Conservation (phyloP, 441 rosid genomes). For the Geranium incanum region DNA sequence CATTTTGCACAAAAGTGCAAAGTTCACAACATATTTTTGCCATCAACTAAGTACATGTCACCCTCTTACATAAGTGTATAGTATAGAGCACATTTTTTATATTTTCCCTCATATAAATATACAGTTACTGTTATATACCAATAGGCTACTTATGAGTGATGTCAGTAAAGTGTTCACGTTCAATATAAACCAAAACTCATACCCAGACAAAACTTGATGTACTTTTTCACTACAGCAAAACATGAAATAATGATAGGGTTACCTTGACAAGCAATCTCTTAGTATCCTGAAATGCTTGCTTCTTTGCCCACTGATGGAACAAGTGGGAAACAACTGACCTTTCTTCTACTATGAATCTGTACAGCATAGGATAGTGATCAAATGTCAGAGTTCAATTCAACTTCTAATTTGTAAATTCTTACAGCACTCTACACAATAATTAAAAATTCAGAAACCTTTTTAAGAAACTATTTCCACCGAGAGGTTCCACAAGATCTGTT, state of each 20-base stretch:
- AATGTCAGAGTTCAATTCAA: not conserved
- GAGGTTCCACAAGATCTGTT: conserved; percentile 30
- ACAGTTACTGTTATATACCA: not conserved
- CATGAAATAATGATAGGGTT: conserved; percentile 16
- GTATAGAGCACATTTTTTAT: no score
- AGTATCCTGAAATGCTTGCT: conserved; percentile 78
- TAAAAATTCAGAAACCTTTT: conserved; percentile 42
- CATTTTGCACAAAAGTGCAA: no score
- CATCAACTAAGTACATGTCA: no score
- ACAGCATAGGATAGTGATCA: conserved; percentile 8
- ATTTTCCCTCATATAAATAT: not conserved
- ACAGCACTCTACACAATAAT: not conserved
- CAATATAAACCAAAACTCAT: not conserved
- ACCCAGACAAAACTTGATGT: not conserved
- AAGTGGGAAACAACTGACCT: conserved; percentile 79
- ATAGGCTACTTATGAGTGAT: not conserved
- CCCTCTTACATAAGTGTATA: no score
- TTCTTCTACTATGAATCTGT: conserved; percentile 73
- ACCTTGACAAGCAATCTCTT: conserved; percentile 85
- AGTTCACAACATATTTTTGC: no score
- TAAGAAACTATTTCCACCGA: conserved; percentile 56
- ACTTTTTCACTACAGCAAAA: conserved; percentile 11
- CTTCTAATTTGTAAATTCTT: not conserved
- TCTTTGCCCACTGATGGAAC: conserved; percentile 94
- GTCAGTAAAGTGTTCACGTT: not conserved